Base-by-base conservation (phyloP, 345 rosid genomes). In the Bretschneidera sinensis region DNA sequence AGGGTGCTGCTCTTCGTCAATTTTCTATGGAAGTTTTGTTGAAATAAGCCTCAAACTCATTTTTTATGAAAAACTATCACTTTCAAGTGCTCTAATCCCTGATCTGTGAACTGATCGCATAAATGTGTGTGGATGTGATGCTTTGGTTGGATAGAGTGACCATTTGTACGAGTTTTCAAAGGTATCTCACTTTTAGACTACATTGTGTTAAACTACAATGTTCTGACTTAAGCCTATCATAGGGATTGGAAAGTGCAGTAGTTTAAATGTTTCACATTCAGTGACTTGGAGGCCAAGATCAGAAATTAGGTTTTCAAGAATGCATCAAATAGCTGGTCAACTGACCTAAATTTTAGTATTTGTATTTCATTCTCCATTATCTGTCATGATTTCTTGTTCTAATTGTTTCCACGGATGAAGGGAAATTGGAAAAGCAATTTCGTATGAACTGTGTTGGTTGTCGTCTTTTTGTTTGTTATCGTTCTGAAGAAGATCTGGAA, bases 361-460 rank as follows among this genome's bases (percentile, higher is more conserved):
- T 2, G 8, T 28, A 28, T 28, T 28, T 28, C 33, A 28, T 28
- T 28, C 33, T 8, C 3, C 33, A 28, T 57, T 61, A 55, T 56
- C 52, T 51, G 50, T 49, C 6, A n/a, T 53, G 33, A 28, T 28
- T 28, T 28, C n/a, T 8, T 28, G 5, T 2, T 28, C 33, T 2
- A 28, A 28, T 62, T 59, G 61, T 39, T 54, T 65, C 24, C 65
- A 92, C 97, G 55, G 96, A 89, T 17, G 96, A 95, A 85, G 99
- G 96, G 16, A 91, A 81, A 61, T 39, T 88, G 74, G 99, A 95
- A 91, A 95, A 88, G 82, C 99, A 95, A 66, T 91, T 82, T 72
- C 91, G 97, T 17, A 88, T 95, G 99, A 91, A 85, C 69, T 95
- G 99, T 67, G 48, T 95, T 1, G 88, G 97, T 10, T 95, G 99